Percentiles rank a stretch among this genome's conserved stretches.
These are phyloP conservation scores for Aspergillus ochraceus DNA, from an alignment of 2,329 filamentous ascomycete species.

Conservation along the genomic window DNA sequence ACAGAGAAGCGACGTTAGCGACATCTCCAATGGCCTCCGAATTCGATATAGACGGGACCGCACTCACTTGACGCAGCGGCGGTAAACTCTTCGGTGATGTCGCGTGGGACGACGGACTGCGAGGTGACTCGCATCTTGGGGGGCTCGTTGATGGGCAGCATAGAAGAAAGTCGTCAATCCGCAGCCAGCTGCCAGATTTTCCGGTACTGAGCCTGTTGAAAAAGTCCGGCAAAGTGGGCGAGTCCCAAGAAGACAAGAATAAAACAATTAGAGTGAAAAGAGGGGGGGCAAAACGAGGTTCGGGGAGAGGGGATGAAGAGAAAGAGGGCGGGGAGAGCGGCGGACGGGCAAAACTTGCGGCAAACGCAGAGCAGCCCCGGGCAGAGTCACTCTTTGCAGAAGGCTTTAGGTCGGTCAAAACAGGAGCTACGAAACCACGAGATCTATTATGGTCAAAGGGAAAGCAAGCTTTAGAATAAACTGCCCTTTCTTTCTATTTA, in stretches of 20 bases:
- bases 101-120: conserved; percentile 43
- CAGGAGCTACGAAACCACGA: neutral
- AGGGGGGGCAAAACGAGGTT: conserved; percentile 2
- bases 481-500: conserved; percentile 31
- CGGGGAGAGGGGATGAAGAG: conserved; percentile 11
- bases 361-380: neutral
- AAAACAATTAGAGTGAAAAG: conserved; percentile 3
- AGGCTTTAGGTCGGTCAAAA: neutral
- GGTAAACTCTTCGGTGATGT: conserved; percentile 59
- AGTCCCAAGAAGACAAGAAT: neutral
- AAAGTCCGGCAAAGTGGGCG: neutral
- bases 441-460: neutral
- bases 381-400: neutral
- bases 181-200: conserved; percentile 26
- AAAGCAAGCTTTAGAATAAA: conserved; percentile 11
- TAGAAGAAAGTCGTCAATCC: conserved; percentile 24
- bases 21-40: neutral
- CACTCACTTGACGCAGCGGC: conserved; percentile 51
- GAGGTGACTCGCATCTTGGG: conserved; percentile 32
- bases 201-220: conserved; percentile 8
- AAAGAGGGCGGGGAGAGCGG: conserved; percentile 22
- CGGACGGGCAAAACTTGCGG: conserved; percentile 24
- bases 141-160: conserved; percentile 37
- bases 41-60: neutral
- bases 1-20: conserved; percentile 10